A percentile compares a stretch with the other conserved stretches of the same genome.
Conservation (phyloP, 495 filamentous ascomycete species). For the Aspergillus indologenus region DNA sequence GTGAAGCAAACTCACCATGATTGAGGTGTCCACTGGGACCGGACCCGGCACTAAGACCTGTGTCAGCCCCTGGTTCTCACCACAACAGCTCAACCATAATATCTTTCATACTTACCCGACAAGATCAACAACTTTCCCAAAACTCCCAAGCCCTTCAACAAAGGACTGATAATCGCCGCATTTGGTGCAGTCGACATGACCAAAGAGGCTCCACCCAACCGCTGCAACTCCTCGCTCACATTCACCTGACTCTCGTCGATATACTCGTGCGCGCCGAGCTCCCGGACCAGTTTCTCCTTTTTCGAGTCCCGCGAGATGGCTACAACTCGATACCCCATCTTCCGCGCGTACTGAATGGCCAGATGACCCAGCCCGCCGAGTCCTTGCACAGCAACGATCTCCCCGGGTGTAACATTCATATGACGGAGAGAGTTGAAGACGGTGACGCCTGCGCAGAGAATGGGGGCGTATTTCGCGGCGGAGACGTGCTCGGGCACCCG, state of each 20-base stretch:
- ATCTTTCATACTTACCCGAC: conserved; percentile 26
- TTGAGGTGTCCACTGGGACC: conserved; percentile 18
- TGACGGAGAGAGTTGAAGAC: conserved; percentile 69
- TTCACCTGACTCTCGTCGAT: conserved; percentile 58
- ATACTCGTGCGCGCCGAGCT: conserved; percentile 67
- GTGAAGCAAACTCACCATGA: conserved; percentile 18
- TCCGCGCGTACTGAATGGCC: conserved; percentile 62
- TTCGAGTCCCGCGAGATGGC: conserved; percentile 55
- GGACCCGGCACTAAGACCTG: conserved; percentile 23
- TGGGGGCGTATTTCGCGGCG: conserved; percentile 59
- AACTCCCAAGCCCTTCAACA: conserved; percentile 54
- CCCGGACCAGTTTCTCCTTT: conserved; percentile 57
- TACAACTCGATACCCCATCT: conserved; percentile 63
- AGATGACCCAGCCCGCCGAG: conserved; percentile 67
- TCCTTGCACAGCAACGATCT: conserved; percentile 61
- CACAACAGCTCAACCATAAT: background rate
- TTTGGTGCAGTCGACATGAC: conserved; percentile 65
- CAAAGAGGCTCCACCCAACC: conserved; percentile 58
- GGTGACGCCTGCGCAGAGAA: conserved; percentile 71
- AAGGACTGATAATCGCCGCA: conserved; percentile 47
- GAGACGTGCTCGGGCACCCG: conserved; percentile 56
- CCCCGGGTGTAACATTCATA: conserved; percentile 54
- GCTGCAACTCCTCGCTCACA: conserved; percentile 46
- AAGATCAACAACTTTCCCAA: conserved; percentile 60
- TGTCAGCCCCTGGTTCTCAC: background rate